Base-by-base conservation (phyloP, 2,329 filamentous ascomycete species). In the Trichothecium roseum region DNA sequence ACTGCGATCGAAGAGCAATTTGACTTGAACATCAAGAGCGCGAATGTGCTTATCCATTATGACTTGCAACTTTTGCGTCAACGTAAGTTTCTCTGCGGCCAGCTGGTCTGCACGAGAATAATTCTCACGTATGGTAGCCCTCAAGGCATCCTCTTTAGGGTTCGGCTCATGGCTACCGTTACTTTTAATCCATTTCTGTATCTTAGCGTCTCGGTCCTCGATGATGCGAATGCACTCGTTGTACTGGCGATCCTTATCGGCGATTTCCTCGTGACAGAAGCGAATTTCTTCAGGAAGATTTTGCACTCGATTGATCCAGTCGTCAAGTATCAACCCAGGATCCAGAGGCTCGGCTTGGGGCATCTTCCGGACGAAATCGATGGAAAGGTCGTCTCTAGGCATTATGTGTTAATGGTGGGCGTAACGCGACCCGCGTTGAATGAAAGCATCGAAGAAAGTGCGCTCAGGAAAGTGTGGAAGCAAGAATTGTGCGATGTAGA, bases 221-320 rank as follows among this genome's bases (percentile, higher is more conserved):
- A 88, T 84, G 43, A 73, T 69, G 41, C 74, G 69, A 39, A 79
- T 65, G 52, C 80, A 79, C 32, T 84, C 78, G 50, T 74, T 66
- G 45, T 84, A 81, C 44, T 77, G 69, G 34, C 74, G 70, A 54
- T 93, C 84, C 56, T 88, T 89, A 53, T 84, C 80, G 51, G 78
- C 69, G 43, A 89, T 84, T 59, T 91, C 84, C 52, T 88, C 84
- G 50, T 88, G 81, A 42, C 89, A 24, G 61, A 88, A 87, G 15
- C 80, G 78, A 40, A 91, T 78, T 59, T 91, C 84, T 43, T 84
- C 81, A 42, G 84, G 84, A 18, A 89, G 68, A 50, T 91, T 91
- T 48, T 82, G 78, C 15, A 82, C 81, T 59, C 64, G 69, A 54
- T 80, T 76, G 53, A 81, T 75, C 68, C 82, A 88, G 56, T 87